Evolutionary conservation across 148 eudicot genomes (phyloP).

Genomic region (Camellia sinensis): DNA sequence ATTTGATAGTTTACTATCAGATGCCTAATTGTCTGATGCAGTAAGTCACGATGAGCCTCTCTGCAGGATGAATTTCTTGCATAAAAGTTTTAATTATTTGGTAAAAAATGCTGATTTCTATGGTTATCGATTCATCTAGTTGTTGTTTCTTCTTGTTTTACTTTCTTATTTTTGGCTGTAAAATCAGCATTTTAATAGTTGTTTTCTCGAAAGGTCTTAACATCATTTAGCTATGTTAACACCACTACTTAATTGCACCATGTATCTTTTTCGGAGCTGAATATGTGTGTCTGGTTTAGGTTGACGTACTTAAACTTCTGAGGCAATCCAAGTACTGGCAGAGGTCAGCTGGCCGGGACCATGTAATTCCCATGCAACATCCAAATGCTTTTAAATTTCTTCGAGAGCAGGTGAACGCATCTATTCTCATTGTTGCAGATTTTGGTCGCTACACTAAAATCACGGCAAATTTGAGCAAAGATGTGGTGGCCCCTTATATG

Average conservation of each 20-base stretch:
- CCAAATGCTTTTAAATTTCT: conserved; percentile 89
- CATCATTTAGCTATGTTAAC: background rate
- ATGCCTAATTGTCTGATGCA: too few species aligned
- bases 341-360: conserved; percentile 81
- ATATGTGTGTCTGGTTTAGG: conserved; percentile 42
- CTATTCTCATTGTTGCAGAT: conserved; percentile 90
- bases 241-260: background rate
- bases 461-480: conserved; percentile 76
- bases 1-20: too few species aligned
- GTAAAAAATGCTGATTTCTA: too few species aligned
- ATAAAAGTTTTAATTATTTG: too few species aligned
- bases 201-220: background rate
- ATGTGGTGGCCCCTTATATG: conserved; percentile 86
- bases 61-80: too few species aligned
- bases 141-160: background rate
- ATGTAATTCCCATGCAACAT: conserved; percentile 93
- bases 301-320: conserved; percentile 57
- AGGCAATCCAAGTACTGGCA: conserved; percentile 70
- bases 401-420: conserved; percentile 72
- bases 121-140: background rate
- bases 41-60: too few species aligned
- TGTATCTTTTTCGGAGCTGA: conserved; percentile 10
- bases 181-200: background rate
- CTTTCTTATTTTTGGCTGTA: background rate
- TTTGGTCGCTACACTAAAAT: conserved; percentile 66